phyloP scores from a whole-genome alignment of 257 asterid species.

The Solanum clarkiae region DNA sequence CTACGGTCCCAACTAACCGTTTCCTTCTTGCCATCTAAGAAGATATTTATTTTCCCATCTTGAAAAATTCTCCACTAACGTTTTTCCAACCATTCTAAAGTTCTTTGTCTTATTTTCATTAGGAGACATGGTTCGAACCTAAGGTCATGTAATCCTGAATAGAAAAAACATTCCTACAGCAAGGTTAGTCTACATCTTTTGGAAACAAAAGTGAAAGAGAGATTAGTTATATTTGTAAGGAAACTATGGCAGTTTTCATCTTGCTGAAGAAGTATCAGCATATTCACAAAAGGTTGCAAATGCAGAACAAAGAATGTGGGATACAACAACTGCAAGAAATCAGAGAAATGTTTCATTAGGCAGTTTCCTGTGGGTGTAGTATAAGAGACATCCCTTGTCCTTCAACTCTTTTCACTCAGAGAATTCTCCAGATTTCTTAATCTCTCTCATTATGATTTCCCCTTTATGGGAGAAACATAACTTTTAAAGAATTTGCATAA shows the following conservation, averaged over 20 bases:
- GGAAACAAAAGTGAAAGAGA: not conserved
- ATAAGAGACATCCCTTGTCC: not conserved
- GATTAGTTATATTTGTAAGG: not conserved
- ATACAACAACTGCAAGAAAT: not conserved
- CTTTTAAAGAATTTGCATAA: not conserved
- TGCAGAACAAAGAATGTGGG: not conserved
- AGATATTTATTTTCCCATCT: not conserved
- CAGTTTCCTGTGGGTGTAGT: not conserved
- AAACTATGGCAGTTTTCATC: not conserved
- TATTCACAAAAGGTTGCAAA: not conserved
- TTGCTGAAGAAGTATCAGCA: not conserved
- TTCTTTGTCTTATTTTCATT: not conserved
- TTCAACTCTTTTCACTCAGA: not conserved
- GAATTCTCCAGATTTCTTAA: not conserved
- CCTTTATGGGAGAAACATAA: not conserved
- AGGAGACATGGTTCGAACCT: not conserved
- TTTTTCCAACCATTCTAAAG: not conserved
- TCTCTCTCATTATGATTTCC: not conserved
- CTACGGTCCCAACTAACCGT: not conserved
- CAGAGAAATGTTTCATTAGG: not conserved
- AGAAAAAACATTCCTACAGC: too few species aligned
- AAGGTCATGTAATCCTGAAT: not conserved
- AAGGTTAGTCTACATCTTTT: not conserved
- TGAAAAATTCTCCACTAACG: not conserved
- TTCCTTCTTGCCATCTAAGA: not conserved